These are phyloP conservation scores for Penicillium freii DNA, from an alignment of 2,329 filamentous ascomycete genomes.

Conservation along the genomic window DNA sequence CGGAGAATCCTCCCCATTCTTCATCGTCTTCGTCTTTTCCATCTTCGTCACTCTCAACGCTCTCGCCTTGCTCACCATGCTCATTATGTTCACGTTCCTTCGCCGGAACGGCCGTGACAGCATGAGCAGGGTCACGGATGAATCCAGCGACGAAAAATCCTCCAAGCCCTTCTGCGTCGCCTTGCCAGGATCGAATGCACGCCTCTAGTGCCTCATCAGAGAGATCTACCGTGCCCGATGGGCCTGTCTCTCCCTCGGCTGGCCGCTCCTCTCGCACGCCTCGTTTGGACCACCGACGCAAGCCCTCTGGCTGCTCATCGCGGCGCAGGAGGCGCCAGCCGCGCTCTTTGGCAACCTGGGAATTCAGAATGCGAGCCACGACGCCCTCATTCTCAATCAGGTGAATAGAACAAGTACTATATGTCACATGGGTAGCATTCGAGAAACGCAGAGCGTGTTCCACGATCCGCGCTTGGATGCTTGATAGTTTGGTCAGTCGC, in stretches of 20 bases:
- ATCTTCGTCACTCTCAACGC: slow-evolving; percentile 12
- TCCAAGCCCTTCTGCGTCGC: slow-evolving; percentile 79
- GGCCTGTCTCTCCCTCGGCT: slow-evolving; percentile 4
- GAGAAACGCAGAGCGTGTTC: slow-evolving; percentile 83
- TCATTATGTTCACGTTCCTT: slow-evolving; percentile 20
- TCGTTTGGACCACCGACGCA: slow-evolving; percentile 71
- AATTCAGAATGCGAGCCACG: slow-evolving; percentile 68
- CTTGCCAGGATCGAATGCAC: slow-evolving; percentile 79
- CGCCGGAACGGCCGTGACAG: background rate
- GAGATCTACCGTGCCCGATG: slow-evolving; percentile 29
- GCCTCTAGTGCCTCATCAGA: slow-evolving; percentile 59
- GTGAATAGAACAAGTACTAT: slow-evolving; percentile 91
- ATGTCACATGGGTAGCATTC: slow-evolving; percentile 71
- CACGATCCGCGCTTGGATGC: slow-evolving; percentile 78
- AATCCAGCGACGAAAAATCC: slow-evolving; percentile 96
- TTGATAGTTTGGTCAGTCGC: slow-evolving; percentile 70
- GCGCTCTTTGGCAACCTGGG: slow-evolving; percentile 60
- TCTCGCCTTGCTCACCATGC: slow-evolving; percentile 18
- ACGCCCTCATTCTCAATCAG: slow-evolving; percentile 85
- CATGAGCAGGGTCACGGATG: slow-evolving; percentile 57
- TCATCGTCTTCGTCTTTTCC: slow-evolving; percentile 35
- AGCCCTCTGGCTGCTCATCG: slow-evolving; percentile 70
- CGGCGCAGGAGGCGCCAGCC: slow-evolving; percentile 78
- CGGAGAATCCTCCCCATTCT: slow-evolving; percentile 48
- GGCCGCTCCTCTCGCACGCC: slow-evolving; percentile 52